phyloP scores from a whole-genome alignment of 176 grass and related monocot genomes.

The Thalia dealbata region DNA sequence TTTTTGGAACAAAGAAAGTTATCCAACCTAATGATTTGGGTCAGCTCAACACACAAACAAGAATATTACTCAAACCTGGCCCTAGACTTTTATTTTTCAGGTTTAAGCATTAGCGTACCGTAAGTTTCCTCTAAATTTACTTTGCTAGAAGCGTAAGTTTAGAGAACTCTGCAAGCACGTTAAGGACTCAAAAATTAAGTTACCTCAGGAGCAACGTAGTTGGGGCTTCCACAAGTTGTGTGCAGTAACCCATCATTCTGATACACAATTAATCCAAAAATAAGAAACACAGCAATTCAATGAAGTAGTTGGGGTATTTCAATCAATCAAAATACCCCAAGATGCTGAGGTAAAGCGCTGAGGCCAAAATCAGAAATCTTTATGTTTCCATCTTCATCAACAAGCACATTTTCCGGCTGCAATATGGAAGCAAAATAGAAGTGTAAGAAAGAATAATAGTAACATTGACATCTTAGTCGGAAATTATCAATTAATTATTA shows the following conservation, averaged over 20 bases:
- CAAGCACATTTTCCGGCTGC: slow-evolving; percentile 82
- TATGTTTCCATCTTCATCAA: slow-evolving; percentile 60
- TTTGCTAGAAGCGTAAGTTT: too few species aligned
- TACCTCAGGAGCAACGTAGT: slow-evolving; percentile 91
- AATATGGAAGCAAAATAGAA: neutral
- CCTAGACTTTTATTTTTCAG: too few species aligned
- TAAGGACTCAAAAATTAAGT: neutral
- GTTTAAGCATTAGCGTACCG: too few species aligned
- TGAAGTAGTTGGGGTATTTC: neutral
- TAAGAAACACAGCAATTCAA: neutral
- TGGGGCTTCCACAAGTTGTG: slow-evolving; percentile 93
- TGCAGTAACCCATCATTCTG: slow-evolving; percentile 82
- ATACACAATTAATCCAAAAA: slow-evolving; percentile 7
- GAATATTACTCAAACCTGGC: too few species aligned
- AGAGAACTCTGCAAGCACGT: too few species aligned
- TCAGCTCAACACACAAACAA: too few species aligned
- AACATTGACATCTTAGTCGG: neutral
- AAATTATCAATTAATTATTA: neutral
- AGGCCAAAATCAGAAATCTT: slow-evolving; percentile 96
- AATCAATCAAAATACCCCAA: slow-evolving; percentile 33
- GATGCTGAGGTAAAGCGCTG: slow-evolving; percentile 73
- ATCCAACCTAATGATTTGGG: too few species aligned
- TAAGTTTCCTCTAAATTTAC: too few species aligned
- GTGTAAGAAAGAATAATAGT: neutral
- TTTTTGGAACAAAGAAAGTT: too few species aligned